phyloP scores from a whole-genome alignment of 768 basidiomycete species.

The Serendipita vermifera region DNA sequence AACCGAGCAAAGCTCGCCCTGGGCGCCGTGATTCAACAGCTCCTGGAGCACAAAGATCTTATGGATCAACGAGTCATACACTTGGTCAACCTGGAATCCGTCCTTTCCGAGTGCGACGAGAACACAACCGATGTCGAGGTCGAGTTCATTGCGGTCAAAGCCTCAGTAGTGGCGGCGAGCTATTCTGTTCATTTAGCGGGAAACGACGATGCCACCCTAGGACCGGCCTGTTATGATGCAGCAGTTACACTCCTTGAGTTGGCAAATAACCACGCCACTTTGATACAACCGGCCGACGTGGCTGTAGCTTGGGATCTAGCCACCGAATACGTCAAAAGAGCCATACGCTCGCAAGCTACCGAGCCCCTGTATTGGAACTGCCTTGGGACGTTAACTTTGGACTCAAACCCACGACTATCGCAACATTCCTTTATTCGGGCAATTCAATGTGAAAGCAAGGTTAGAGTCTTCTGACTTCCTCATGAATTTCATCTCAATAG shows the following conservation, averaged over 20 bases:
- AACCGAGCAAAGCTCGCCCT: neutral
- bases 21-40: neutral
- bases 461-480: constrained; percentile 24
- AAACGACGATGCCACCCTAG: constrained; percentile 36
- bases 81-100: constrained; percentile 17
- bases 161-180: constrained; percentile 46
- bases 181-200: constrained; percentile 46
- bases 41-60: constrained; percentile 5
- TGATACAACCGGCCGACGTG: constrained; percentile 22
- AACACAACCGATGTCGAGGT: neutral
- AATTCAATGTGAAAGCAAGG: constrained; percentile 75
- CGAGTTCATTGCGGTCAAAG: constrained; percentile 32
- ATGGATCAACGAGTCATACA: neutral
- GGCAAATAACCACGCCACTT: constrained; percentile 20
- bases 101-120: constrained; percentile 7
- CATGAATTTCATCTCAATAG: constrained; percentile 8
- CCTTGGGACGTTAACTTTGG: constrained; percentile 60
- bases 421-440: constrained; percentile 90
- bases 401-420: constrained; percentile 51
- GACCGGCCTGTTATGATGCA: constrained; percentile 63
- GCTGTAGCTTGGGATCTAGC: constrained; percentile 31
- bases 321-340: constrained; percentile 47
- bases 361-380: constrained; percentile 74
- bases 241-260: constrained; percentile 47
- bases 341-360: constrained; percentile 56